phyloP scores from a whole-genome alignment of 441 rosid genomes.

The Capsella rubella region DNA sequence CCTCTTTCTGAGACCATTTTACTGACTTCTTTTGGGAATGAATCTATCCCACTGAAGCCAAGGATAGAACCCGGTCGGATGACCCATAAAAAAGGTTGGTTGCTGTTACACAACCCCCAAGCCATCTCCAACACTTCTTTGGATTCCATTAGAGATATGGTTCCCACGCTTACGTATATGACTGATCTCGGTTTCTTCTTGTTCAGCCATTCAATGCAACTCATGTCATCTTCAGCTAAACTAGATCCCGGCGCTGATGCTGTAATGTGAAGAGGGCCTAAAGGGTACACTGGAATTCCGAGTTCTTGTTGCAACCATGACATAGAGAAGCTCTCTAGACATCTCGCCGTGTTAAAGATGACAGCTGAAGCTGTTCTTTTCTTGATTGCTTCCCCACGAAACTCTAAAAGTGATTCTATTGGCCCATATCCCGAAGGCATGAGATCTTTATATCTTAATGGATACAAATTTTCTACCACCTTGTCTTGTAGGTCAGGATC shows the following conservation, averaged over 20 bases:
- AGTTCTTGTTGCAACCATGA: constrained; percentile 27
- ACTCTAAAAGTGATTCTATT: background rate
- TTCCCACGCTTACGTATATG: constrained; percentile 51
- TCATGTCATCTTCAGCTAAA: constrained; percentile 45
- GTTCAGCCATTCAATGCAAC: constrained; percentile 53
- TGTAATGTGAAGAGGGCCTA: constrained; percentile 49
- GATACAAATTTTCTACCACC: constrained; percentile 28
- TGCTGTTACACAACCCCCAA: constrained; percentile 43
- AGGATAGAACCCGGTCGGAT: constrained; percentile 38
- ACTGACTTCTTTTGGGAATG: constrained; percentile 34
- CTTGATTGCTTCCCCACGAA: background rate
- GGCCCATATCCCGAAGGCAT: background rate
- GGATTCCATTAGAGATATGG: constrained; percentile 10
- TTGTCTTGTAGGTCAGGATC: constrained; percentile 22
- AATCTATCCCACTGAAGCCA: constrained; percentile 31
- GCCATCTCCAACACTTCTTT: constrained; percentile 43
- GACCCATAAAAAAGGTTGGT: constrained; percentile 49
- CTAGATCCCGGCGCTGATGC: constrained; percentile 19
- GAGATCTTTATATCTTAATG: constrained; percentile 39
- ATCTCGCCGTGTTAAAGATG: constrained; percentile 42
- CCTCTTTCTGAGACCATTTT: constrained; percentile 39
- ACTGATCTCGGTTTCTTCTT: constrained; percentile 48
- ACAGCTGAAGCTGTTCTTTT: constrained; percentile 41
- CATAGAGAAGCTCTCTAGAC: constrained; percentile 40
- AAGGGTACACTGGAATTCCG: constrained; percentile 35